These are phyloP conservation scores for Phycomyces nitens DNA, from an alignment of 192 early-diverging fungal genomes.

Conservation along the genomic window DNA sequence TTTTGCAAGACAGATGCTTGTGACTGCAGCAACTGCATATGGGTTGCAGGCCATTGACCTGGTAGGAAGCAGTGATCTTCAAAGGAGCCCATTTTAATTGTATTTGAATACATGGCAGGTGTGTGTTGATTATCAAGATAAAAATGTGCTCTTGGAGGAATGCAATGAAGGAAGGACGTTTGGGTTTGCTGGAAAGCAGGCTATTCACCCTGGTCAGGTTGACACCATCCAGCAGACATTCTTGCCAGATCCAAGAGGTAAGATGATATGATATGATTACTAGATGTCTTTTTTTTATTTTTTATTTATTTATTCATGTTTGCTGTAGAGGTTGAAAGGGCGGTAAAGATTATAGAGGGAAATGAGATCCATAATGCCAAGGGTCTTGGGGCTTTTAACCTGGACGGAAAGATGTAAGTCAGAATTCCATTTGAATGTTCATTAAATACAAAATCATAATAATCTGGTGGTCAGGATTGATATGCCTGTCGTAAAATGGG, in stretches of 20 bases:
- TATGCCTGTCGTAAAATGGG: conserved; percentile 91
- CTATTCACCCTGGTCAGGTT: conserved; percentile 88
- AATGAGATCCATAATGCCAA: conserved; percentile 58
- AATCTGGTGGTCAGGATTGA: conserved; percentile 50
- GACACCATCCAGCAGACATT: conserved; percentile 78
- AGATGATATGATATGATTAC: not conserved
- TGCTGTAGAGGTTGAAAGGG: conserved; percentile 58
- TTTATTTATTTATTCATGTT: not conserved
- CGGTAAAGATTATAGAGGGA: conserved; percentile 67
- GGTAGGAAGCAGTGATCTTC: conserved; percentile 53
- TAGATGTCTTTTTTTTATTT: not conserved
- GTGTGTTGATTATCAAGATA: conserved; percentile 82
- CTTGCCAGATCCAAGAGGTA: conserved; percentile 65
- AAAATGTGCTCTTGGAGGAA: conserved; percentile 69
- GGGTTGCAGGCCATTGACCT: conserved; percentile 92
- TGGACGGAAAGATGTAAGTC: conserved; percentile 88
- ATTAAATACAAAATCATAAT: not conserved
- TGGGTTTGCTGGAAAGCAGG: conserved; percentile 96
- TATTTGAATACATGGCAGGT: conserved; percentile 41
- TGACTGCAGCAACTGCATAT: conserved; percentile 77
- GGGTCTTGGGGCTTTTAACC: conserved; percentile 86
- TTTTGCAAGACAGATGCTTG: conserved; percentile 75
- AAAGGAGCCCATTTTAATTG: no score
- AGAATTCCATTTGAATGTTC: not conserved
- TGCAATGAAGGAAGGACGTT: conserved; percentile 80